Evolutionary conservation across 78 protist species (phyloP).

Genomic region (Dictyostelium firmibasis): DNA sequence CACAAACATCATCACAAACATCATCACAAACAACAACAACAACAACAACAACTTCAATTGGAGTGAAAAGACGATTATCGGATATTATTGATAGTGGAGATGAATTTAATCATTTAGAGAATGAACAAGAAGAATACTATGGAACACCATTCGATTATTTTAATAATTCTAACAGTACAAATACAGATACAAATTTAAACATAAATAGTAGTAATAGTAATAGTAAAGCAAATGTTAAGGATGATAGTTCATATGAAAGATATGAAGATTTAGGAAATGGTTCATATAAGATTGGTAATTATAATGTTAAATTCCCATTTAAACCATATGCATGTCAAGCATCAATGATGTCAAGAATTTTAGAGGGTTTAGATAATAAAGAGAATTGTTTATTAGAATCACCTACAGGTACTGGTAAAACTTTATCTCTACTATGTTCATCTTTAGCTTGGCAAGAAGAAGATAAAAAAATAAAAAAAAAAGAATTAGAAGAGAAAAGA

Average conservation of each 20-base stretch:
- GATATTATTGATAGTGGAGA: not conserved
- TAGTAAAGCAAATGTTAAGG: not conserved
- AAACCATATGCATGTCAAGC: constrained; percentile 61
- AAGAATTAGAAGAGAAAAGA: not conserved
- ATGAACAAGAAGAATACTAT: not conserved
- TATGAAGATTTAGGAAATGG: constrained; percentile 18
- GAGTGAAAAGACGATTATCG: not conserved
- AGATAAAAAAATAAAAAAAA: not conserved
- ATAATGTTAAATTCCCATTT: constrained; percentile 52
- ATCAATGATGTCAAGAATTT: constrained; percentile 51
- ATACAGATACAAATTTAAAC: not conserved
- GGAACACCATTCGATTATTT: not conserved
- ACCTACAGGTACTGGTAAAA: constrained; percentile 97
- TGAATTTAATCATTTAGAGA: not conserved
- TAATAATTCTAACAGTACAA: not conserved
- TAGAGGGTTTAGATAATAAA: not conserved
- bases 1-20: not conserved
- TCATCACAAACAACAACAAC: not conserved
- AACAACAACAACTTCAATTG: not conserved
- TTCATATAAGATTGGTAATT: not conserved
- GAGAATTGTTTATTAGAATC: constrained; percentile 68
- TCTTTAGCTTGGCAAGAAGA: constrained; percentile 90
- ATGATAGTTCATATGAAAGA: not conserved
- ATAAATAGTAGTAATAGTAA: not conserved
- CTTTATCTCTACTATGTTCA: constrained; percentile 95